Conservation (phyloP, 306 rosid genomes). For the Cicer arietinum region DNA sequence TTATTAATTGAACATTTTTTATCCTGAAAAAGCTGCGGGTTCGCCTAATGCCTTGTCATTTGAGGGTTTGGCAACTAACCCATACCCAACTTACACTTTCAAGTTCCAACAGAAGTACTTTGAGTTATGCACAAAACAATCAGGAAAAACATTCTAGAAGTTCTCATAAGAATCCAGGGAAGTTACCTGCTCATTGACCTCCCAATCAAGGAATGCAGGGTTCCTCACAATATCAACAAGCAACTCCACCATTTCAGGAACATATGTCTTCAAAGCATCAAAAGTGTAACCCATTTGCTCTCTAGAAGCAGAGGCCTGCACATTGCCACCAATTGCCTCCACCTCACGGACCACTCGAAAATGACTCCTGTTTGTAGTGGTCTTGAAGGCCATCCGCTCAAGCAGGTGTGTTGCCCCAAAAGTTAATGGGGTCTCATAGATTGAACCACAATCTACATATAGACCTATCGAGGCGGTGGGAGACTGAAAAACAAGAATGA, state of each 20-base stretch:
- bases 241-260: conserved; percentile 94
- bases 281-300: conserved; percentile 96
- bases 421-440: conserved; percentile 76
- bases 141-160: neutral
- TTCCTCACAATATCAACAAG: conserved; percentile 82
- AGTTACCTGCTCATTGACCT: conserved; percentile 88
- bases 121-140: neutral
- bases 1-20: neutral
- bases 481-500: conserved; percentile 55
- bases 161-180: conserved; percentile 15
- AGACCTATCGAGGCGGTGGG: conserved; percentile 90
- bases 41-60: neutral
- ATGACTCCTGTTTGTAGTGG: conserved; percentile 81
- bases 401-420: conserved; percentile 86
- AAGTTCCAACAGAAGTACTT: conserved; percentile 16
- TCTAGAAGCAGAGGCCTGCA: conserved; percentile 85
- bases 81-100: neutral
- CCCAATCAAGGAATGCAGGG: conserved; percentile 93
- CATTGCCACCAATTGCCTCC: conserved; percentile 93
- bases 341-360: conserved; percentile 86
- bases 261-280: conserved; percentile 84
- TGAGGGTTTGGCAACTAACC: neutral
- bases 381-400: conserved; percentile 90
- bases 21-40: neutral
- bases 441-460: conserved; percentile 78